These are phyloP conservation scores for Zygotorulaspora chibaensis DNA, from an alignment of 805 yeast species.

Conservation along the genomic window DNA sequence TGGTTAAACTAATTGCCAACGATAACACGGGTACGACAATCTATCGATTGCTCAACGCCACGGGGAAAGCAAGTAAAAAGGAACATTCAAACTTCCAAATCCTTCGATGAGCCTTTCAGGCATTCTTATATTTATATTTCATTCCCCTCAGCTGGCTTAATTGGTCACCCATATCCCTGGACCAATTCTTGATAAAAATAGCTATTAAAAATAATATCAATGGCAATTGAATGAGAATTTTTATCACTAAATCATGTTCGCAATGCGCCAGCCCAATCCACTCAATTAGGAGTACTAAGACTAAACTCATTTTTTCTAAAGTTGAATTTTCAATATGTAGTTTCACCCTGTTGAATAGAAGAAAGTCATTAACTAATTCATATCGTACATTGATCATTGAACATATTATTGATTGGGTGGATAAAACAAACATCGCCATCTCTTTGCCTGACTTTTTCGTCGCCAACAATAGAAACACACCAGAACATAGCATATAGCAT, in stretches of 20 bases:
- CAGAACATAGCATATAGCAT: conserved; percentile 22
- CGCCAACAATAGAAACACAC: conserved; percentile 23
- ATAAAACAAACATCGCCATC: conserved; percentile 13
- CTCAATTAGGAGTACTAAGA: conserved; percentile 24
- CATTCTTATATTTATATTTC: conserved; percentile 34
- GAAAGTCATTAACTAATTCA: conserved; percentile 23
- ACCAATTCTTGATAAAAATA: conserved; percentile 20
- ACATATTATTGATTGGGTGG: conserved; percentile 25
- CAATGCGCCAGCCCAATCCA: conserved; percentile 26
- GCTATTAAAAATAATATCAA: conserved; percentile 22
- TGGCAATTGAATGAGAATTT: conserved; percentile 24
- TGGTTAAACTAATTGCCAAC: conserved; percentile 16
- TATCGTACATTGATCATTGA: conserved; percentile 28
- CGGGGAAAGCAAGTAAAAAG: conserved; percentile 3
- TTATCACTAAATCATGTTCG: conserved; percentile 11
- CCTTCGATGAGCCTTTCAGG: conserved; percentile 9
- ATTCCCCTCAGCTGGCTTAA: conserved; percentile 21
- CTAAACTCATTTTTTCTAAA: conserved; percentile 21
- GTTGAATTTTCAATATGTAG: conserved; percentile 17
- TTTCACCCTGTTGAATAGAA: conserved; percentile 13
- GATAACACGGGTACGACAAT: conserved; percentile 26
- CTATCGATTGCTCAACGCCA: conserved; percentile 14
- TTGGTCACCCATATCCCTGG: conserved; percentile 22
- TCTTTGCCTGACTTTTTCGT: conserved; percentile 15
- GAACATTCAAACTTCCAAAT: conserved; percentile 3